Percentiles rank a stretch among this genome's conserved stretches.
Conservation (phyloP, 148 eudicot species). For the Rhododendron molle region DNA sequence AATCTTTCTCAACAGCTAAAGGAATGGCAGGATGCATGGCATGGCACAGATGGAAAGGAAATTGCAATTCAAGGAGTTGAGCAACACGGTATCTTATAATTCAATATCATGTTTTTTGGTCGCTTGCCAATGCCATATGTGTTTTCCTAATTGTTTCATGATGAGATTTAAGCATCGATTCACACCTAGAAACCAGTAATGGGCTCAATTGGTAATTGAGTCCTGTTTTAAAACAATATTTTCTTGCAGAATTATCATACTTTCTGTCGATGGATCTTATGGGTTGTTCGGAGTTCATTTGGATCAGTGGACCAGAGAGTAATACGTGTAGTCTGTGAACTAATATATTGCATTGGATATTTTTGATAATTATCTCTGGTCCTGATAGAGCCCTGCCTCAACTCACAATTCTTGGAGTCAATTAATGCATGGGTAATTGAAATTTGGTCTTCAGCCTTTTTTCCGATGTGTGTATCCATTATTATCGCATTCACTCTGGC, state of each 20-base stretch:
- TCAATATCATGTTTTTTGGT: background rate
- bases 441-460: background rate
- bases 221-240: background rate
- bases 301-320: background rate
- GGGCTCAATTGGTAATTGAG: background rate
- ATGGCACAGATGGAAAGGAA: slow-evolving; percentile 20
- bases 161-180: background rate
- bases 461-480: background rate
- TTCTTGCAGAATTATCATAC: background rate
- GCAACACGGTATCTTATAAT: slow-evolving; percentile 8
- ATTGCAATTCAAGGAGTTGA: slow-evolving; percentile 10
- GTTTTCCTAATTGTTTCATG: background rate
- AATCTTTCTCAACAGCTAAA: slow-evolving; percentile 13
- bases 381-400: background rate
- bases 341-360: background rate
- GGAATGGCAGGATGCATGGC: slow-evolving; percentile 33
- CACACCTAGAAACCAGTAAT: background rate
- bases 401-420: background rate
- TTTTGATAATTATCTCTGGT: background rate
- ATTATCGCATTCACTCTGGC: background rate
- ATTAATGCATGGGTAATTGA: background rate
- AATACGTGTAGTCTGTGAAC: background rate
- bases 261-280: background rate
- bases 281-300: background rate
- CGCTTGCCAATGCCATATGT: background rate